Conservation (phyloP, 208 protist species). For the Balamuthia mandrillaris region DNA sequence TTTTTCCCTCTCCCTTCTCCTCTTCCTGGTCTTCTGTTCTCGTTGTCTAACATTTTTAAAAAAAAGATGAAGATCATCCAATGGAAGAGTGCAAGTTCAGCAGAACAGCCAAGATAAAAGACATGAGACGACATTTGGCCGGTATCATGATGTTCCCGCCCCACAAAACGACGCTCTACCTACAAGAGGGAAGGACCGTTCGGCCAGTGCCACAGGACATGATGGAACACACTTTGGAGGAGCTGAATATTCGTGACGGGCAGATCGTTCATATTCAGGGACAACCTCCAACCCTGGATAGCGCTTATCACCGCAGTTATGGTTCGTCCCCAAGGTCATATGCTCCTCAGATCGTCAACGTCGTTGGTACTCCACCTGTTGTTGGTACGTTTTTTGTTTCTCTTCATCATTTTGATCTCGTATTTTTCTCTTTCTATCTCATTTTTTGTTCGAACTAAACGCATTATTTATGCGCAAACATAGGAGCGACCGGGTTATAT, state of each 20-base stretch:
- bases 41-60: not conserved
- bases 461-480: not conserved
- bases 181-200: not conserved
- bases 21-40: too few relatives aligned
- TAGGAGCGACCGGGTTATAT: conserved; percentile 75
- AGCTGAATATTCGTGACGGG: not conserved
- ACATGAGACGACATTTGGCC: not conserved
- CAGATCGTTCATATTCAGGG: not conserved
- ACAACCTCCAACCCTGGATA: not conserved
- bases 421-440: too few relatives aligned
- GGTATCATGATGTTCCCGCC: not conserved
- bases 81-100: not conserved
- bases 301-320: not conserved
- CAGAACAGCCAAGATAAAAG: not conserved
- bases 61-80: not conserved
- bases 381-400: too few relatives aligned
- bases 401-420: too few relatives aligned
- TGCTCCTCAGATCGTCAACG: not conserved
- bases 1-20: not conserved
- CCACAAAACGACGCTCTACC: not conserved
- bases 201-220: not conserved
- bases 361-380: not conserved
- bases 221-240: not conserved
- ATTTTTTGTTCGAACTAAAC: not conserved
- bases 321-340: not conserved